Evolutionary conservation across 192 early-diverging fungal genomes (phyloP).

Genomic region (Backusella morwellensis): DNA sequence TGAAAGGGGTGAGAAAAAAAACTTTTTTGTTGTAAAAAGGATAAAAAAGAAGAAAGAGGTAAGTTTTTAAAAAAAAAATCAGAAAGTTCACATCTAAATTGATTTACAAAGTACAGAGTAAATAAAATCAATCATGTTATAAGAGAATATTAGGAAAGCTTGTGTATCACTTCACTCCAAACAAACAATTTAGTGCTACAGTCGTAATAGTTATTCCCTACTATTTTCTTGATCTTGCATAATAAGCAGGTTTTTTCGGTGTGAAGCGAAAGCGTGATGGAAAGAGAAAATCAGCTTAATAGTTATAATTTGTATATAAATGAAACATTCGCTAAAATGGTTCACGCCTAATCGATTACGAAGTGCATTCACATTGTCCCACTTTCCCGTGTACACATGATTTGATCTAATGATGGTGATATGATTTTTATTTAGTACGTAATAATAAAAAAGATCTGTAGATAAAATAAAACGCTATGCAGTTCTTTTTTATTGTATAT

Average conservation of each 20-base stretch:
- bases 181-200: neutral
- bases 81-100: neutral
- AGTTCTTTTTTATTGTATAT: neutral
- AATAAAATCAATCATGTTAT: conserved; percentile 5
- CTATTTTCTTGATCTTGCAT: neutral
- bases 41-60: neutral
- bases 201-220: neutral
- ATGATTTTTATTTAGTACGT: neutral
- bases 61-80: neutral
- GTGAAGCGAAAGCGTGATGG: neutral
- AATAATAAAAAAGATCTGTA: no score
- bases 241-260: neutral
- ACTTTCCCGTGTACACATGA: conserved; percentile 5
- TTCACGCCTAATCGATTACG: neutral
- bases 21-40: neutral
- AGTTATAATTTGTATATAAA: neutral
- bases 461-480: neutral
- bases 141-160: conserved; percentile 8
- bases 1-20: conserved; percentile 5
- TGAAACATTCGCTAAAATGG: conserved; percentile 1
- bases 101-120: neutral
- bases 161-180: conserved; percentile 3
- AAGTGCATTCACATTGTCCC: neutral
- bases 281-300: neutral
- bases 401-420: conserved; percentile 4